Conservation (phyloP, 208 protist species). For the Crithidia expoeki region DNA sequence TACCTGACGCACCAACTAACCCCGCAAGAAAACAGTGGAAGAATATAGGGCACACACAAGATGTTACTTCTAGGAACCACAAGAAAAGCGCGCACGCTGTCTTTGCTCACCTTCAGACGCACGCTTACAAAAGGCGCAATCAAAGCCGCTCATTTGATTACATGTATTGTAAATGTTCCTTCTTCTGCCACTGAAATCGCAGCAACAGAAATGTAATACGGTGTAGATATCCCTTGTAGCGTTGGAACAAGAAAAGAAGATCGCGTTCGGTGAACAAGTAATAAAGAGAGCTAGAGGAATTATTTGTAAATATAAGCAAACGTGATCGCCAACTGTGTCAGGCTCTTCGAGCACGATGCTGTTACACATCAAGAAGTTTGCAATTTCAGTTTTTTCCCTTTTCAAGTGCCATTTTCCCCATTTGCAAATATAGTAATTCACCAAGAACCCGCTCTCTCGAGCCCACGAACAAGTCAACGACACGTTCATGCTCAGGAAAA, state of each 20-base stretch:
- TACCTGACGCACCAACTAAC: neutral
- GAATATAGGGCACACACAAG: too few relatives aligned
- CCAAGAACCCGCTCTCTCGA: too few relatives aligned
- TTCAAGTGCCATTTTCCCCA: neutral
- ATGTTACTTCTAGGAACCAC: too few relatives aligned
- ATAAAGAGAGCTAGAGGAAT: slow-evolving; percentile 27
- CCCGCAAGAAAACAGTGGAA: neutral
- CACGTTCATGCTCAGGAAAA: neutral
- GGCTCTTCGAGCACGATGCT: too few relatives aligned
- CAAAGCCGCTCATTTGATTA: too few relatives aligned
- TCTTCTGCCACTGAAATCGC: too few relatives aligned
- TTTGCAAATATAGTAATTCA: neutral
- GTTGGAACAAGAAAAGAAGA: neutral
- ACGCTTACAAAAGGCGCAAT: too few relatives aligned
- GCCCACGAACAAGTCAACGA: too few relatives aligned
- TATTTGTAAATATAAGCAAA: slow-evolving; percentile 12
- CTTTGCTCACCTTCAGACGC: too few relatives aligned
- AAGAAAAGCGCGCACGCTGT: too few relatives aligned
- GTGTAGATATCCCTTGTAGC: neutral
- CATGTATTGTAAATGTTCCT: too few relatives aligned
- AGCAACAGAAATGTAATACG: neutral
- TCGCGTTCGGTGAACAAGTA: slow-evolving; percentile 1
- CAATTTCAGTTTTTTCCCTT: neutral
- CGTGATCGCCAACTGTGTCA: neutral
- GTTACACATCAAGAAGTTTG: neutral